Evolutionary conservation across 257 asterid species (phyloP).

Genomic region (Salvia splendens): DNA sequence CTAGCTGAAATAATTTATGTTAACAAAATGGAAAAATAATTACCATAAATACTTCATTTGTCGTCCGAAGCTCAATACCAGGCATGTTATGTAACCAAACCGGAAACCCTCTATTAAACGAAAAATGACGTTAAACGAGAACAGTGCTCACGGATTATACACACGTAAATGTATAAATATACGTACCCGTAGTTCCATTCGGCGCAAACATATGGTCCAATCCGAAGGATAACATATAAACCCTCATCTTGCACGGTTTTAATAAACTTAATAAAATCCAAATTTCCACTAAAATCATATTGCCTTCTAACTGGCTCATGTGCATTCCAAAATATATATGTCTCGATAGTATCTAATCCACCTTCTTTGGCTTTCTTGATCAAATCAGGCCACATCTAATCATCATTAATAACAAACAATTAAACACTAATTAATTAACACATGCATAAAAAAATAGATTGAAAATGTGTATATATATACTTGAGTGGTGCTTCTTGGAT

Average conservation of each 20-base stretch:
- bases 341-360: constrained; percentile 75
- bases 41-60: constrained; percentile 63
- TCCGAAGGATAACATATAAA: constrained; percentile 64
- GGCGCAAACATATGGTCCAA: constrained; percentile 88
- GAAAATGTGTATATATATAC: constrained; percentile 13
- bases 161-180: too few relatives aligned
- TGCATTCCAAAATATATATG: constrained; percentile 82
- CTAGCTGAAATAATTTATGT: not conserved
- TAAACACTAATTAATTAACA: not conserved
- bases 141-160: too few relatives aligned
- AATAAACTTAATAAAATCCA: constrained; percentile 63
- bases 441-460: not conserved
- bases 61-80: constrained; percentile 58
- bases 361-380: constrained; percentile 73
- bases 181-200: constrained; percentile 85
- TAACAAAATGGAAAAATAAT: not conserved
- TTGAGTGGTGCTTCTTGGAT: constrained; percentile 70
- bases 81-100: constrained; percentile 72
- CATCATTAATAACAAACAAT: not conserved
- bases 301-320: constrained; percentile 68
- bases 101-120: constrained; percentile 62
- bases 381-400: constrained; percentile 84
- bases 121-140: not conserved
- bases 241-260: constrained; percentile 60
- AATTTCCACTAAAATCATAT: constrained; percentile 65